phyloP scores from a whole-genome alignment of 2,329 filamentous ascomycete genomes.

The Thielaviopsis populi region DNA sequence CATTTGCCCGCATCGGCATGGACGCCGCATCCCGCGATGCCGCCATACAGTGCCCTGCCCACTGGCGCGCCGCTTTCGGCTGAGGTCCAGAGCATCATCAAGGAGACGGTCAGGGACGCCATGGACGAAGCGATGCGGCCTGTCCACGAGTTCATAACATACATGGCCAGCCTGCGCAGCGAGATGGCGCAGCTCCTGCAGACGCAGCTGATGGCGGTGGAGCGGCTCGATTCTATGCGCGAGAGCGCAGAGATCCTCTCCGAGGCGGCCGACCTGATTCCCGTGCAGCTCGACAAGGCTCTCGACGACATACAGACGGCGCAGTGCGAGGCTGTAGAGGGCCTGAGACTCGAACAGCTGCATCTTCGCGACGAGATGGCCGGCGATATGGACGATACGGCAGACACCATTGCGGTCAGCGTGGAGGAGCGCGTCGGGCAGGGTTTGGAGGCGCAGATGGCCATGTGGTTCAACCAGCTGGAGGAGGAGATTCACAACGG shows the following conservation, averaged over 20 bases:
- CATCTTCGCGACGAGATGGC: not conserved
- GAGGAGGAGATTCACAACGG: not conserved
- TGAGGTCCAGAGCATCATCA: not conserved
- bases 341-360: slow-evolving; percentile 1
- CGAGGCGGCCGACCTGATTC: not conserved
- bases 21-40: not conserved
- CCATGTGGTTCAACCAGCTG: not conserved
- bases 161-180: not conserved
- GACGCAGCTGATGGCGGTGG: not conserved
- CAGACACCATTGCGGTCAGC: not conserved
- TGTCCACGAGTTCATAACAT: not conserved
- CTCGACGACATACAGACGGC: not conserved
- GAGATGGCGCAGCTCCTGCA: not conserved
- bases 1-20: not conserved
- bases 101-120: not conserved
- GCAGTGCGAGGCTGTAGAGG: slow-evolving; percentile 1
- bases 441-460: not conserved
- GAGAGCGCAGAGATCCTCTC: not conserved
- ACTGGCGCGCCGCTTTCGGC: not conserved
- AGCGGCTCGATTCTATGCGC: not conserved
- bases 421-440: not conserved
- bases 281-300: not conserved
- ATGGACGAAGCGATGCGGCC: slow-evolving; percentile 5
- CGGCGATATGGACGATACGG: not conserved
- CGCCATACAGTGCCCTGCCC: not conserved